These are phyloP conservation scores for Mycena belliarum DNA, from an alignment of 768 basidiomycete species.

Conservation along the genomic window DNA sequence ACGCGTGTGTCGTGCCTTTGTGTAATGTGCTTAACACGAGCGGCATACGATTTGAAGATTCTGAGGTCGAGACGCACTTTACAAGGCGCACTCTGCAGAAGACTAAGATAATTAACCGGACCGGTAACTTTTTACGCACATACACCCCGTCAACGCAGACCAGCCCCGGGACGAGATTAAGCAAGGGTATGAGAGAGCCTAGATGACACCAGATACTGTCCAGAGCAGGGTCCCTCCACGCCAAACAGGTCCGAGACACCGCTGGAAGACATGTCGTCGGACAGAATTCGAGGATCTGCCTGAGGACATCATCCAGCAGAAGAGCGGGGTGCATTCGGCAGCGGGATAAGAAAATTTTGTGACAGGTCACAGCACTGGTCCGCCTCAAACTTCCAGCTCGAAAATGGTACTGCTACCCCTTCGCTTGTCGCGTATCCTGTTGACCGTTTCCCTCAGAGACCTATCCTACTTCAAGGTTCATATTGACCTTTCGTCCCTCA, in stretches of 20 bases:
- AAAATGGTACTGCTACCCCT: conserved; percentile 3
- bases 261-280: conserved; percentile 34
- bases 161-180: conserved; percentile 39
- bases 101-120: background rate
- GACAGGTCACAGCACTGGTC: too few species aligned
- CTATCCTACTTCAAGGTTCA: conserved; percentile 72
- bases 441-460: conserved; percentile 48
- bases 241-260: conserved; percentile 43
- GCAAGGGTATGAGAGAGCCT: conserved; percentile 40
- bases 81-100: background rate
- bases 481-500: background rate
- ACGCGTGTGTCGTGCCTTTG: conserved; percentile 30
- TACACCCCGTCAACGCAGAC: conserved; percentile 30
- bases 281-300: conserved; percentile 39
- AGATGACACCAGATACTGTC: conserved; percentile 48
- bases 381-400: background rate
- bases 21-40: conserved; percentile 37
- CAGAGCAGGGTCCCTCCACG: conserved; percentile 51
- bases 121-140: conserved; percentile 28
- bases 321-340: conserved; percentile 45
- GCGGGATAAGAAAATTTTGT: too few species aligned
- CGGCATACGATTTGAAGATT: conserved; percentile 35
- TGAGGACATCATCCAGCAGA: conserved; percentile 52
- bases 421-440: background rate
- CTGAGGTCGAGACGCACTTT: conserved; percentile 24